phyloP scores from a whole-genome alignment of 768 basidiomycete species.

The Calocybe indica region DNA sequence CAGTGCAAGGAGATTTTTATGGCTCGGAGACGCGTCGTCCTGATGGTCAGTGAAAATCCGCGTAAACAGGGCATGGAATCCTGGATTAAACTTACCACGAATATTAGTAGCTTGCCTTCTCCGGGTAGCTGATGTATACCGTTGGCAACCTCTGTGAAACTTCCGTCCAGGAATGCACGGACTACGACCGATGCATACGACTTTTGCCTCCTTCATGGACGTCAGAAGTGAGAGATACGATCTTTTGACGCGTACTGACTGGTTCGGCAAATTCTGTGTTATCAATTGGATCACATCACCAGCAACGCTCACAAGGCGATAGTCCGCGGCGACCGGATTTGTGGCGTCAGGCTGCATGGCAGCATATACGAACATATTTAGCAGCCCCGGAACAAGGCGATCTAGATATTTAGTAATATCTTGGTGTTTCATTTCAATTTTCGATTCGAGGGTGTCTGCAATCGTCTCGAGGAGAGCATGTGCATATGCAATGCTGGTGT shows the following conservation, averaged over 20 bases:
- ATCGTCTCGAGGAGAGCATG: conserved; percentile 78
- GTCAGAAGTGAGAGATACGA: conserved; percentile 3
- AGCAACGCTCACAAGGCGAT: conserved; percentile 52
- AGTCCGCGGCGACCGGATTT: conserved; percentile 30
- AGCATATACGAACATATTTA: conserved; percentile 50
- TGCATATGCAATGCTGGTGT: conserved; percentile 75
- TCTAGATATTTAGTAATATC: conserved; percentile 84
- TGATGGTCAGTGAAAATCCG: conserved; percentile 16
- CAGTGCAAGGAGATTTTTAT: conserved; percentile 62
- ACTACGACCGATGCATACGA: conserved; percentile 45
- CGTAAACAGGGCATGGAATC: conserved; percentile 5
- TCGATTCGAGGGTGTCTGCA: conserved; percentile 46
- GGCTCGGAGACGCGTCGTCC: conserved; percentile 34
- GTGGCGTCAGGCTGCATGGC: conserved; percentile 23
- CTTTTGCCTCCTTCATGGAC: conserved; percentile 53
- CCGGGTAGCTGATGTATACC: conserved; percentile 47
- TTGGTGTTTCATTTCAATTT: conserved; percentile 43
- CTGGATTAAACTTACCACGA: conserved; percentile 33
- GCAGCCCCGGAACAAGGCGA: conserved; percentile 64
- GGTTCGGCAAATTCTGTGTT: conserved; percentile 51
- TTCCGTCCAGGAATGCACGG: conserved; percentile 49
- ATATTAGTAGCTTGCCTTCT: conserved; percentile 37
- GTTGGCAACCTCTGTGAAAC: conserved; percentile 44
- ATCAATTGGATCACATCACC: conserved; percentile 65
- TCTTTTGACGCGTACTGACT: conserved; percentile 44